phyloP scores from a whole-genome alignment of 1,284 basidiomycete genomes.

The Irpex lacteus region DNA sequence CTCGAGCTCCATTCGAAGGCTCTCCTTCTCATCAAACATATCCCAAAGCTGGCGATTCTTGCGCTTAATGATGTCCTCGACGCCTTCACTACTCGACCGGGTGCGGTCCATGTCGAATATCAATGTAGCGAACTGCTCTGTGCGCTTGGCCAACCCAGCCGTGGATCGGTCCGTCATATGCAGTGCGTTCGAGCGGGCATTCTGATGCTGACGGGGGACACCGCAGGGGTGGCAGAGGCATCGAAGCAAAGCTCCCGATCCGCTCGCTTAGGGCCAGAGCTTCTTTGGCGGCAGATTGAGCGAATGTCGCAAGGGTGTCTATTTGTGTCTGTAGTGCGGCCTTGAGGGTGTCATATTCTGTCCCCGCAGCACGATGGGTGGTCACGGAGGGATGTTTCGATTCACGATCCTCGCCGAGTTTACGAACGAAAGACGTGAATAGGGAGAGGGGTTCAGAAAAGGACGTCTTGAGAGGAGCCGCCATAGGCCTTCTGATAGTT shows the following conservation, averaged over 20 bases:
- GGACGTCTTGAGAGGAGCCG: not conserved
- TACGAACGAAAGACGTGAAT: not conserved
- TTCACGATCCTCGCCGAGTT: not conserved
- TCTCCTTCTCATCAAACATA: conserved; percentile 12
- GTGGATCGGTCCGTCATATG: not conserved
- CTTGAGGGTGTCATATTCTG: conserved; percentile 3
- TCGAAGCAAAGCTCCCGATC: not conserved
- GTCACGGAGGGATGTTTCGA: not conserved
- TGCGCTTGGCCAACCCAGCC: conserved; percentile 5
- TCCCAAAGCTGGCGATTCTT: conserved; percentile 8
- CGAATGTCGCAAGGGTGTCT: conserved; percentile 6
- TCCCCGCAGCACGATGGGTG: not conserved
- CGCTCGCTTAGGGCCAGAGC: conserved; percentile 4
- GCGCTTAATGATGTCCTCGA: conserved; percentile 6
- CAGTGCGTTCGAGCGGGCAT: not conserved
- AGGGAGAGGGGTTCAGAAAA: not conserved
- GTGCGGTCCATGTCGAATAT: conserved; percentile 6
- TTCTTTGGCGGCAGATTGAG: conserved; percentile 8
- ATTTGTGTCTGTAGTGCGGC: conserved; percentile 5
- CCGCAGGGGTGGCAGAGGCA: not conserved
- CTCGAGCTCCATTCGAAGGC: conserved; percentile 6
- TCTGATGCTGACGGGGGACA: not conserved
- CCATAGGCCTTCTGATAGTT: not conserved
- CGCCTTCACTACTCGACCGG: not conserved
- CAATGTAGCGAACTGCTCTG: conserved; percentile 4